phyloP scores from a whole-genome alignment of 2,329 filamentous ascomycete genomes.

The Neodidymelliopsis sp. region DNA sequence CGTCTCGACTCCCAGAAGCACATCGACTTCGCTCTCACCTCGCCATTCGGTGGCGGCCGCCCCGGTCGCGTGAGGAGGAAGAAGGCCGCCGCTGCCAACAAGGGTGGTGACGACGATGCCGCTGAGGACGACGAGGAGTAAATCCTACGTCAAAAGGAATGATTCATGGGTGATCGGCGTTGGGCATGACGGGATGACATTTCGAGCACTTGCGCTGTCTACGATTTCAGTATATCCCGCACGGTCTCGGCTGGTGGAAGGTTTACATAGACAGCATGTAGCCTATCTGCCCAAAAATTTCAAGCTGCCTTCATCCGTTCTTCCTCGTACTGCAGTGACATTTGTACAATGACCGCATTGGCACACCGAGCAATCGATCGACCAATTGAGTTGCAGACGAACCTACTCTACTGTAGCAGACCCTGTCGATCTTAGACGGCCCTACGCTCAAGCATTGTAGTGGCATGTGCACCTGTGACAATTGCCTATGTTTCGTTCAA shows the following conservation, averaged over 20 bases:
- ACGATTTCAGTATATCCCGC: slow-evolving; percentile 42
- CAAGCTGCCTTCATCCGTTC: slow-evolving; percentile 40
- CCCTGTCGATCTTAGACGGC: neutral
- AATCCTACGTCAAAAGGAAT: slow-evolving; percentile 37
- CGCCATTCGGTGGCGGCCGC: slow-evolving; percentile 96
- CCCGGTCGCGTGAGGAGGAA: slow-evolving; percentile 98
- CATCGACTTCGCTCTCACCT: slow-evolving; percentile 98
- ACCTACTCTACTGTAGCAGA: neutral
- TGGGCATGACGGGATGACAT: slow-evolving; percentile 48
- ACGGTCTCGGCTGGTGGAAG: slow-evolving; percentile 38
- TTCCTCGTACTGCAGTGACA: slow-evolving; percentile 17
- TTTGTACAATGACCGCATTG: neutral
- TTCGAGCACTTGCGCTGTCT: slow-evolving; percentile 38
- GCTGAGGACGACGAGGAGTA: slow-evolving; percentile 87
- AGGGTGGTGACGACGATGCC: slow-evolving; percentile 78
- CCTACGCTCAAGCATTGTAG: neutral
- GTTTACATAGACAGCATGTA: slow-evolving; percentile 40
- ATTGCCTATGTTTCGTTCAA: neutral
- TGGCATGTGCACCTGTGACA: neutral
- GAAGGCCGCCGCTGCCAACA: slow-evolving; percentile 97
- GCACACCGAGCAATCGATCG: too few species aligned
- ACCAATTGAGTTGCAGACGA: too few species aligned
- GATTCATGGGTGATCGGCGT: slow-evolving; percentile 48
- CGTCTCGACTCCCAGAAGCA: slow-evolving; percentile 99
- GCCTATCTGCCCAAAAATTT: slow-evolving; percentile 43